Base-by-base conservation (phyloP, 306 rosid genomes). In the Sesbania bispinosa region DNA sequence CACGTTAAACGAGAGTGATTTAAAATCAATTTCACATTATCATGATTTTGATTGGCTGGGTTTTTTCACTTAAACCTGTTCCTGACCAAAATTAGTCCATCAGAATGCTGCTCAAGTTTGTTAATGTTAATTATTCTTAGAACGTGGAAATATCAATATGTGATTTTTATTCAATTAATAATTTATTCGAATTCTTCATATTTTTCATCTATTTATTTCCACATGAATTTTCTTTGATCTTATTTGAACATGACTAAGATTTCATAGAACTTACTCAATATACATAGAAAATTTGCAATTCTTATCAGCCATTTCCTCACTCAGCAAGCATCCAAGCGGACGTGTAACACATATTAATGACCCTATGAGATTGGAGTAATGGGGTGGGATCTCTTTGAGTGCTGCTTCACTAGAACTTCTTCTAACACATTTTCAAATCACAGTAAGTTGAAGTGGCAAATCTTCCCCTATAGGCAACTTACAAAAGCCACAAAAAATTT, bases 401-500 rank as follows among this genome's bases (percentile, higher is more conserved):
- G 77, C 69, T 72, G 69, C 27, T 59, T 59, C 61, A 5, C 50
- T 8, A 8, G 69, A 26, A 13, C 55, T 5, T 26, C 26, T 13
- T 13, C 50, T 20, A 38, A 29, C 6, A 60, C 36, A 32, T 13
- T 29, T 46, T 3, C 24, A 18, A 2, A 59, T 58, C 7, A 33
- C 15, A 15, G 3, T 27, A 42, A 69, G 53, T 23, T 5, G 14
- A 58, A 57, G 29, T 53, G 67, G 67, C 27, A 2, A 42, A 29
- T 27, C 33, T 29, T 71, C 14, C 32, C 67, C 46, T 57, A 71
- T 11, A 6, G 2, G 21, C 1, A 54, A 57, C 57, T 71, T 57
- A 45, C 33, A 11, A 18, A 27, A 43, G 76, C 58, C 45, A 57
- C 76, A 42, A 42, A 71, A 3, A 42, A 71, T 29, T 71, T 71